A percentile compares a stretch with the other conserved stretches of the same genome.
Evolutionary conservation across 1,139 yeast genomes (phyloP).

Genomic region (Magnusiomyces sp.): DNA sequence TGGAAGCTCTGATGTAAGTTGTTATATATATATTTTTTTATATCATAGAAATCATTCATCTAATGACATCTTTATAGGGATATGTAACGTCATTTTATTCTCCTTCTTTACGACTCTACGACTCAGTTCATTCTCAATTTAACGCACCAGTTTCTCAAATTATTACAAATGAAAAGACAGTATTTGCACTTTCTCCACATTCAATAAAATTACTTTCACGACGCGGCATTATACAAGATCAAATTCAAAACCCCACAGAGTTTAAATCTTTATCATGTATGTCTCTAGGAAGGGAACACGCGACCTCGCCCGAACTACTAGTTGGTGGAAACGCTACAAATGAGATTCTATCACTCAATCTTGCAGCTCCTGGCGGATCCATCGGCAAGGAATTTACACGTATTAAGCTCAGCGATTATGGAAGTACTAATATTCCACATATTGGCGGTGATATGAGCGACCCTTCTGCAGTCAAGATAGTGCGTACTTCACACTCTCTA

Average conservation of each 20-base stretch:
- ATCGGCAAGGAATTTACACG: not conserved
- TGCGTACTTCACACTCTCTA: conserved; percentile 36
- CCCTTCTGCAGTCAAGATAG: conserved; percentile 33
- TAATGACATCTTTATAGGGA: conserved; percentile 28
- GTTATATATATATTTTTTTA: conserved; percentile 28
- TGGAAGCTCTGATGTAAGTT: conserved; percentile 52
- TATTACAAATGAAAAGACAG: conserved; percentile 29
- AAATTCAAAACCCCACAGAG: conserved; percentile 24
- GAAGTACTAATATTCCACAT: conserved; percentile 31
- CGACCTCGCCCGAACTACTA: conserved; percentile 29
- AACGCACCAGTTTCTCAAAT: conserved; percentile 27
- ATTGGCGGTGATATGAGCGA: conserved; percentile 22
- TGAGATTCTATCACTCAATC: conserved; percentile 50
- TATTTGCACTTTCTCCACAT: conserved; percentile 28
- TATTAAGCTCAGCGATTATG: not conserved
- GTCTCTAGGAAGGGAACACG: conserved; percentile 30
- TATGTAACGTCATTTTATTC: conserved; percentile 41
- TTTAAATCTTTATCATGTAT: conserved; percentile 26
- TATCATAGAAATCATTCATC: conserved; percentile 23
- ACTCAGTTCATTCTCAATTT: conserved; percentile 31
- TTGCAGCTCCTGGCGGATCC: conserved; percentile 34
- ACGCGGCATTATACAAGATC: conserved; percentile 29
- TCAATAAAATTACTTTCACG: conserved; percentile 31
- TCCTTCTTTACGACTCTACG: conserved; percentile 37
- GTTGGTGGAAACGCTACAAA: conserved; percentile 40